Base-by-base conservation (phyloP, 768 basidiomycete species). In the Cyclocybe aegerita region DNA sequence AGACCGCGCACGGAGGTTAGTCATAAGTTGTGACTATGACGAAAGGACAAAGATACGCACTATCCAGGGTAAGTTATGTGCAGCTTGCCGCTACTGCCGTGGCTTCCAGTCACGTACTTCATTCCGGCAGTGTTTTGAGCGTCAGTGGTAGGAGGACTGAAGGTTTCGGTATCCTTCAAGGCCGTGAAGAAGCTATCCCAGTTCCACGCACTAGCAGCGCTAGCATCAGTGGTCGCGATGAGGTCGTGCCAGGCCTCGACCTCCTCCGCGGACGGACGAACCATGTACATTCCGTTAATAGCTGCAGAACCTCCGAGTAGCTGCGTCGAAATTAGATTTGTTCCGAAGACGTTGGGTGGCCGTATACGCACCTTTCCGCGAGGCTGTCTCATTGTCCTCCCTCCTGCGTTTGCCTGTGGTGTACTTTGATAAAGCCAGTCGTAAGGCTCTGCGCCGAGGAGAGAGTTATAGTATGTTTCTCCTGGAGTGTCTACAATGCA, bases 221-320 rank as follows among this genome's bases (percentile, higher is more conserved):
- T 54, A 38, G 62, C 64, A 50, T 67, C 67, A 44, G 64, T 57
- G 6, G 70, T 55, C 50, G 70, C 63, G 60, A 79, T 72, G 41
- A 83, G 60, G 9, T 61, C 52, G 2, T 70, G 63, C 77, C 77
- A 81, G 3, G 76, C 67, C 52, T 81, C 71, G 56, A 82, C 64
- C 58, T 83, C 81, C 48, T 70, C 54, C 50, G 71, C 56, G 17
- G 77, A 73, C 6, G 83, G 82, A 8, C 81, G 76, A 42, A 84
- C 75, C 55, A 78, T 69, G 68, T 84, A 87, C 74, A 88, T 75
- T 42, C 83, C 85, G 64, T 90, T 90, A 46, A 87, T 72, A 7
- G 86, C 83, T 30, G 82, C 75, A 0, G 80, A 84, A 5, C 87
- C 86, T 46, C 87, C 86, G 16, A 90, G 72, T 38, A 84, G 72